A percentile compares a stretch with the other conserved stretches of the same genome.
These are phyloP conservation scores for Amanita jacksonii DNA, from an alignment of 768 basidiomycete genomes.

Conservation along the genomic window DNA sequence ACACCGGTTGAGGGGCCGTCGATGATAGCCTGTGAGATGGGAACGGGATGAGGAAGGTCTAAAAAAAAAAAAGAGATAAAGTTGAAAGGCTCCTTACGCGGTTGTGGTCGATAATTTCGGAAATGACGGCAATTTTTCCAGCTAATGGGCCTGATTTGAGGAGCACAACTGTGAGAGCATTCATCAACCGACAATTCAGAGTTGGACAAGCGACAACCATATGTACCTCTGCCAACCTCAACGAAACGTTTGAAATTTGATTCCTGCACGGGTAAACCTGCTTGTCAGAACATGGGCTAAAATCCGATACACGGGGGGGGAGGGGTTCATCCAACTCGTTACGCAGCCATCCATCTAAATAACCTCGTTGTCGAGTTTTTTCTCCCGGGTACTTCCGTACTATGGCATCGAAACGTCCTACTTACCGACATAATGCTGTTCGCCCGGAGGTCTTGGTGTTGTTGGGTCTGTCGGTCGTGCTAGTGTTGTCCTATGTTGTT, in stretches of 20 bases:
- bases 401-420: too few species aligned
- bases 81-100: conserved; percentile 46
- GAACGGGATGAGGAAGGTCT: neutral
- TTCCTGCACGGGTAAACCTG: conserved; percentile 32
- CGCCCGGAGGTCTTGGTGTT: too few species aligned
- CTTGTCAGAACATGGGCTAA: neutral
- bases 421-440: too few species aligned
- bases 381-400: neutral
- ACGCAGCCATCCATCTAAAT: conserved; percentile 4
- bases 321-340: conserved; percentile 8
- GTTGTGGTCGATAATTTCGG: conserved; percentile 99
- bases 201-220: neutral
- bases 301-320: neutral
- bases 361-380: conserved; percentile 1
- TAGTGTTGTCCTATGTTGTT: too few species aligned
- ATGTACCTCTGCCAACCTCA: conserved; percentile 90
- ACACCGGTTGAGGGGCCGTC: conserved; percentile 91
- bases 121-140: conserved; percentile 91
- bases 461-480: too few species aligned
- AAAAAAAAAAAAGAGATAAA: neutral
- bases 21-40: conserved; percentile 69
- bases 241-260: conserved; percentile 97
- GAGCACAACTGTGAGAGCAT: conserved; percentile 63
- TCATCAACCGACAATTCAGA: neutral
- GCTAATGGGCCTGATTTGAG: conserved; percentile 78